A percentile compares a stretch with the other conserved stretches of the same genome.
phyloP scores from a whole-genome alignment of 108 stramenopile species.

The Fragilariopsis cylindrus region DNA sequence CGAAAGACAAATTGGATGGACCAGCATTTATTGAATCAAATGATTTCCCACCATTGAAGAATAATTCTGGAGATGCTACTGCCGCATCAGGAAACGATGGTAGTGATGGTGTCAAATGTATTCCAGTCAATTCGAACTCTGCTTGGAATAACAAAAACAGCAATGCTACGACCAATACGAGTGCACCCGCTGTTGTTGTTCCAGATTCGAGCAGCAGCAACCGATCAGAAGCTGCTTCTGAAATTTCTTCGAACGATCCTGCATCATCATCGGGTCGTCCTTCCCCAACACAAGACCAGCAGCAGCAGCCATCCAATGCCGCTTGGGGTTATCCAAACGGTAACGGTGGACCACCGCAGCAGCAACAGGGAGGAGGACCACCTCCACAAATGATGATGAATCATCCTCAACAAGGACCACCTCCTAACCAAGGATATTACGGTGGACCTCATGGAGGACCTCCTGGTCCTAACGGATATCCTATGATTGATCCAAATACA shows the following conservation, averaged over 20 bases:
- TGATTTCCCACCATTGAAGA: constrained; percentile 28
- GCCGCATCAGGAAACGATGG: not conserved
- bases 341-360: not conserved
- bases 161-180: not conserved
- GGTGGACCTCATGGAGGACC: constrained; percentile 6
- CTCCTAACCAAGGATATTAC: constrained; percentile 12
- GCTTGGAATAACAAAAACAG: constrained; percentile 22
- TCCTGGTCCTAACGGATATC: not conserved
- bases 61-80: not conserved
- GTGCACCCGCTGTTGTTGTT: not conserved
- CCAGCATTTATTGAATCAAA: constrained; percentile 31
- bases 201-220: not conserved
- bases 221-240: not conserved
- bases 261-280: not conserved
- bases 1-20: constrained; percentile 9
- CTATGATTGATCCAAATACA: constrained; percentile 16
- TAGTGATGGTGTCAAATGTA: not conserved
- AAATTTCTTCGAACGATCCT: not conserved
- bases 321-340: not conserved
- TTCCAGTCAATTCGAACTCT: constrained; percentile 25
- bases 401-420: constrained; percentile 1
- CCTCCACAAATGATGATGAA: constrained; percentile 17
- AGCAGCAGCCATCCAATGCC: not conserved
- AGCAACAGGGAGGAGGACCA: not conserved
- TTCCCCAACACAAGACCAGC: constrained; percentile 8